Evolutionary conservation across 176 grass and related monocot genomes (phyloP), one percentile per base, ranked within the genome.

Genomic region (Bolboschoenus planiculmis): DNA sequence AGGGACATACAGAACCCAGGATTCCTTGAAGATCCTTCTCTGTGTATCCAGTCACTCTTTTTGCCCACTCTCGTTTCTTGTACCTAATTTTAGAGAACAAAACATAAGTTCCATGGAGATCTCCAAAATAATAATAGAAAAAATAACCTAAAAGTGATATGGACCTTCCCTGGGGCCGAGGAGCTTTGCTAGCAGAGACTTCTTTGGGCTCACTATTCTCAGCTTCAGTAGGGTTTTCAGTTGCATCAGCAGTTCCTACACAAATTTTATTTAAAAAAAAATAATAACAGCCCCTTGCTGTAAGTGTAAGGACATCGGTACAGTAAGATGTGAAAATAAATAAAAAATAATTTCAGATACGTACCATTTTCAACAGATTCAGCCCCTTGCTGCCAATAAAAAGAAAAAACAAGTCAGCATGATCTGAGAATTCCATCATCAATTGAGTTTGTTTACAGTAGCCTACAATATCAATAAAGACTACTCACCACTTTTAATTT

Each of bases 21-120:
- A 98, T 98, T 80, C 96, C 96, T 91, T 98, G 84, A 90, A 98
- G 96, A 93, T 98, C 96, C 75, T 83, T 78, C 87, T 86, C 87
- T 87, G 96, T 91, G 79, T 98, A 98, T 44, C 61, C 70, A 37
- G 62, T 89, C 68, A 95, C 92, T 84, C 87, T 91, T 85, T 98
- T 93, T 9, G 87, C 96, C 34, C 89, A 91, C 89, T 98, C 96
- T 80, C 92, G 90, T 86, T 98, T 98, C 87, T 95, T 90, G 33
- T 98, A 98, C 85, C 92, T 95, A 78, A 57, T 76, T 61, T 79
- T 50, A 79, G 67, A 34, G 43, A 91, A 66, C 24, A 34, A 79
- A 15, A 84, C 10, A 44, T 57, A 55, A 21, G 42, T 43, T 44
- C 2, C 23, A 87, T 83, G 21, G 46, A 56, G 7, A 82, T 16